Evolutionary conservation across 1,139 yeast species (phyloP), one percentile per base, ranked within the genome.

Genomic region (Debaryomyces robertsiae): DNA sequence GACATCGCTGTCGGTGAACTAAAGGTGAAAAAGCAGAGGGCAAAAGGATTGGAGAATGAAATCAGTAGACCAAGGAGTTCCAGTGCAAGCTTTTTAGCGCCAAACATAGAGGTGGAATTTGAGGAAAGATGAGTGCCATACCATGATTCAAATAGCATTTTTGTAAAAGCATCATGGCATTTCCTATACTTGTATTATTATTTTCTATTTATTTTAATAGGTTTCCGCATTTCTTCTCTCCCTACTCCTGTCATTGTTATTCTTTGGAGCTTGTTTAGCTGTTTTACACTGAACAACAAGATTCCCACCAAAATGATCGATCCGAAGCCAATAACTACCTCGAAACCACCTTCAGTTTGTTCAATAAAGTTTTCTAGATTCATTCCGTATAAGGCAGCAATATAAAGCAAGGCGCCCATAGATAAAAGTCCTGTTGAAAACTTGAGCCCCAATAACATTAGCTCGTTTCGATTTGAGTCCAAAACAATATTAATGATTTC

Each of bases 301-400:
- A 69, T 55, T 0, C 55, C 33, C 2, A 58, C 32, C 35, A 71
- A 54, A 3, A 63, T 41, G 1, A 67, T 38, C 9, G 61, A 46
- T 22, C 74, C 63, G 3, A 58, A 34, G 1, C 49, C 50, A 3
- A 68, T 61, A 2, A 70, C 63, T 3, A 56, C 38, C 41, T 69
- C 73, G 46, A 73, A 69, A 3, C 77, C 67, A 2, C 66, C 68
- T 19, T 63, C 63, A 2, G 52, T 38, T 42, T 65, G 69, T 34
- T 65, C 70, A 16, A 65, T 65, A 43, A 61, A 64, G 39, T 65
- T 65, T 45, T 65, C 70, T 45, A 65, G 55, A 43, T 65, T 65
- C 78, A 67, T 72, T 16, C 78, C 78, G 46, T 71, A 73, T 28
- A 71, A 50, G 0, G 77, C 73, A 2, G 75, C 68, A 11, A 69